phyloP scores from a whole-genome alignment of 1,284 basidiomycete species.

The Ceratobasidium sp. region DNA sequence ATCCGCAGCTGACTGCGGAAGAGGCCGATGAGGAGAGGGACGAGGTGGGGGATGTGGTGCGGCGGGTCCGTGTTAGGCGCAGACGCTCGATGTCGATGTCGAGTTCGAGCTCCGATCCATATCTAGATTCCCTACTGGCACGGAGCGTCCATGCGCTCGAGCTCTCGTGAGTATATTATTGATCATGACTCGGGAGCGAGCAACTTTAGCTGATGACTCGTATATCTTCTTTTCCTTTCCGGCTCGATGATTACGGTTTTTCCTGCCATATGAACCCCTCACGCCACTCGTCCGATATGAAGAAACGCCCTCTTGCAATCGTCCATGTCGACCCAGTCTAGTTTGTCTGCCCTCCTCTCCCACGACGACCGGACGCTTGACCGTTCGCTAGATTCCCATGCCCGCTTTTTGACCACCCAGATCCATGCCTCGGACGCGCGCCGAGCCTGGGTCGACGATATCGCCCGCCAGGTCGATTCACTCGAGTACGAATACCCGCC shows the following conservation, averaged over 20 bases:
- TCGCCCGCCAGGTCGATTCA: slow-evolving; percentile 54
- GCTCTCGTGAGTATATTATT: slow-evolving; percentile 65
- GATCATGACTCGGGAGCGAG: slow-evolving; percentile 20
- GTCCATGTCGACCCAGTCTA: slow-evolving; percentile 76
- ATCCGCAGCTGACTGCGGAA: slow-evolving; percentile 35
- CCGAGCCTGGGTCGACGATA: slow-evolving; percentile 74
- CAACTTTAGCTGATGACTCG: slow-evolving; percentile 32
- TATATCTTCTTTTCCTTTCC: slow-evolving; percentile 29
- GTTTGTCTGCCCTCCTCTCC: slow-evolving; percentile 49
- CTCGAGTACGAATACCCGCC: slow-evolving; percentile 34
- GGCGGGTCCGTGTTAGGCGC: slow-evolving; percentile 36
- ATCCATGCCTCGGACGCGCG: slow-evolving; percentile 64
- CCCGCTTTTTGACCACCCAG: slow-evolving; percentile 66
- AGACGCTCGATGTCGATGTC: slow-evolving; percentile 29
- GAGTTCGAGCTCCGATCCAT: slow-evolving; percentile 59
- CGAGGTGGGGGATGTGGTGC: slow-evolving; percentile 38
- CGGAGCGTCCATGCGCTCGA: slow-evolving; percentile 85
- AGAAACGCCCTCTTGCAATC: slow-evolving; percentile 76
- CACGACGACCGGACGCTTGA: slow-evolving; percentile 59
- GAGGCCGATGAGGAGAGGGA: slow-evolving; percentile 45
- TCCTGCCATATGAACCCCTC: slow-evolving; percentile 11
- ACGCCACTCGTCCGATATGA: neutral
- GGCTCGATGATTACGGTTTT: neutral
- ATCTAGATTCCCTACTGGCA: slow-evolving; percentile 80
- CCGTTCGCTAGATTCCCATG: slow-evolving; percentile 62